phyloP scores from a whole-genome alignment of 495 filamentous ascomycete genomes.

The Neurospora tetraspora region DNA sequence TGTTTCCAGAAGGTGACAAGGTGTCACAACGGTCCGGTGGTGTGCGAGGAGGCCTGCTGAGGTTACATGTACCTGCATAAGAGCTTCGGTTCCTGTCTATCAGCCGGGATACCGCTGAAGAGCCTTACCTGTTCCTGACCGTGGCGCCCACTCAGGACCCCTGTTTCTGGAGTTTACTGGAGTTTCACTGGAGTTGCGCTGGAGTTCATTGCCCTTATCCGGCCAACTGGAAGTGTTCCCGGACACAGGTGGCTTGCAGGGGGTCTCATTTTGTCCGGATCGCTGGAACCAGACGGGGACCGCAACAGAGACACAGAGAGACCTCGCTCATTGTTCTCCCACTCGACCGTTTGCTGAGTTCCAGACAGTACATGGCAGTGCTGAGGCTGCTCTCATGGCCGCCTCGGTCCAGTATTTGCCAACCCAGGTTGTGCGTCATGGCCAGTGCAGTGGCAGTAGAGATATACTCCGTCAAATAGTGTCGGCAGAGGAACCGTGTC shows the following conservation, averaged over 20 bases:
- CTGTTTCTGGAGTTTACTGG: neutral
- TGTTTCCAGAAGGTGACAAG: neutral
- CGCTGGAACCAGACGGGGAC: slow-evolving; percentile 8
- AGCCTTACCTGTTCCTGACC: neutral
- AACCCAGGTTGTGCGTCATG: neutral
- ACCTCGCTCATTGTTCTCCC: neutral
- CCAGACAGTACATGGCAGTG: neutral
- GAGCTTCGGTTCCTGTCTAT: neutral
- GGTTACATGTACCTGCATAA: neutral
- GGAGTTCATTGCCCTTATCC: neutral
- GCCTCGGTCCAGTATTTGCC: neutral
- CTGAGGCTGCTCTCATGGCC: neutral
- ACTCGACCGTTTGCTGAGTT: slow-evolving; percentile 4
- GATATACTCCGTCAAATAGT: neutral
- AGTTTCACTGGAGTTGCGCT: neutral
- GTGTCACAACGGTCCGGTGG: neutral
- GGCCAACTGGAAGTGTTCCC: slow-evolving; percentile 24
- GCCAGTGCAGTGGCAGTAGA: neutral
- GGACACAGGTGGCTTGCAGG: slow-evolving; percentile 15
- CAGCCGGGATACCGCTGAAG: neutral
- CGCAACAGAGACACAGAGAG: neutral
- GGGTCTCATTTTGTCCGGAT: slow-evolving; percentile 10
- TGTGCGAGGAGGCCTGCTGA: neutral
- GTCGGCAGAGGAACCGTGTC: neutral
- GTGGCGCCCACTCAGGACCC: neutral